Evolutionary conservation across 2,329 filamentous ascomycete genomes (phyloP).

Genomic region (Neonectria sp.): DNA sequence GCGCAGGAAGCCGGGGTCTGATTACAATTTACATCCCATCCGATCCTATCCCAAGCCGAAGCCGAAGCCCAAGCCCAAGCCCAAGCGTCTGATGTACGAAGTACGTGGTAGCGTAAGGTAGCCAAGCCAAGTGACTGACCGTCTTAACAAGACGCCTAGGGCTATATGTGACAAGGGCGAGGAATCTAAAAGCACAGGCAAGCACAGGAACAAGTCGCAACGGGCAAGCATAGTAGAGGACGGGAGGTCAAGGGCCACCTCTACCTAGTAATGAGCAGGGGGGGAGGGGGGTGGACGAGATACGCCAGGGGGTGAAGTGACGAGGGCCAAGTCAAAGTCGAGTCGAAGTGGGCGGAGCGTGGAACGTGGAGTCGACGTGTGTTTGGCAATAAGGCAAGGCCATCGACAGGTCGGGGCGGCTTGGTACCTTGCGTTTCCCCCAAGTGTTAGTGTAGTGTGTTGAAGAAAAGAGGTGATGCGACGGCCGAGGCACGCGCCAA

Average conservation of each 20-base stretch:
- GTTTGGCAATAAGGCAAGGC: slow-evolving; percentile 49
- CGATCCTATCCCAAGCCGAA: not conserved
- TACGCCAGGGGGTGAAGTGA: slow-evolving; percentile 30
- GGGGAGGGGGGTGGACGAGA: slow-evolving; percentile 31
- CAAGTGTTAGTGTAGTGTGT: slow-evolving; percentile 4
- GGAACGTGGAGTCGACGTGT: slow-evolving; percentile 36
- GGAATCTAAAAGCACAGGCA: slow-evolving; percentile 22
- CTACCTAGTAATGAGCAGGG: slow-evolving; percentile 24
- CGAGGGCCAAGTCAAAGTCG: slow-evolving; percentile 18
- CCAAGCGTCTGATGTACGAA: slow-evolving; percentile 35
- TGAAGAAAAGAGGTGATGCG: slow-evolving; percentile 31
- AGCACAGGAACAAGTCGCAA: slow-evolving; percentile 12
- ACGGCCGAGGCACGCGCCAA: slow-evolving; percentile 13
- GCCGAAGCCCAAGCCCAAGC: slow-evolving; percentile 15
- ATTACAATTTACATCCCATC: slow-evolving; percentile 25
- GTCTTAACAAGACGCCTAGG: slow-evolving; percentile 42
- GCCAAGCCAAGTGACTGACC: slow-evolving; percentile 19
- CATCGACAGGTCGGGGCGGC: slow-evolving; percentile 42
- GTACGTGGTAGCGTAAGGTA: not conserved
- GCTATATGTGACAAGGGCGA: slow-evolving; percentile 43
- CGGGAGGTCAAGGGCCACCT: slow-evolving; percentile 25
- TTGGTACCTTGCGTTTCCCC: slow-evolving; percentile 38
- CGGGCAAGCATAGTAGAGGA: slow-evolving; percentile 20
- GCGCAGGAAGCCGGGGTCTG: slow-evolving; percentile 46
- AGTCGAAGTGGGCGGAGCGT: slow-evolving; percentile 34